Conservation (phyloP, 257 asterid genomes). For the Solanum ossicruentum region DNA sequence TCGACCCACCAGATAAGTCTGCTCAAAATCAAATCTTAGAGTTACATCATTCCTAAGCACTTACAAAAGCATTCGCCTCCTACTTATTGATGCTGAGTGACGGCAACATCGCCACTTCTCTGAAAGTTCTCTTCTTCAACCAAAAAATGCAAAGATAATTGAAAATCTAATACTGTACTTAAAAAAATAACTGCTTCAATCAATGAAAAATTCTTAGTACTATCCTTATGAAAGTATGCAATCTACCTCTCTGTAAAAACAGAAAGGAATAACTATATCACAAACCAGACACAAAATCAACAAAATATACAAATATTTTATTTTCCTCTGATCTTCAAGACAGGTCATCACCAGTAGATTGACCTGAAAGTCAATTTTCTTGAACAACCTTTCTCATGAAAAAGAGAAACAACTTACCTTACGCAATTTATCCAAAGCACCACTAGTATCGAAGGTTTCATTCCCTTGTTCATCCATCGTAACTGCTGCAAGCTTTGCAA, state of each 20-base stretch:
- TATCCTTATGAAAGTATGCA: neutral
- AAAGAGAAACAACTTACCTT: conserved; percentile 42
- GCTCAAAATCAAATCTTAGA: neutral
- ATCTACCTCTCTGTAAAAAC: neutral
- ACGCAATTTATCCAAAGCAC: conserved; percentile 94
- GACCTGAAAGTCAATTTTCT: neutral
- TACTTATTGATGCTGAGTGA: neutral
- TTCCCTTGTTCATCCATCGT: conserved; percentile 97
- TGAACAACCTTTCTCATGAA: neutral
- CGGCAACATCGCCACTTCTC: neutral
- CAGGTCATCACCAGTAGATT: neutral
- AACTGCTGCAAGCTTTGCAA: conserved; percentile 97
- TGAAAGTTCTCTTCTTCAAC: neutral
- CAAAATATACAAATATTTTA: neutral
- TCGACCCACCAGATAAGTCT: neutral
- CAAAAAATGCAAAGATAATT: neutral
- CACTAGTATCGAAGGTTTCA: conserved; percentile 97
- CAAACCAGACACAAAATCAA: neutral
- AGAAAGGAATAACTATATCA: neutral
- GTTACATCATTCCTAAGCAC: neutral
- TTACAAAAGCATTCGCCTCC: neutral
- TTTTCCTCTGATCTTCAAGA: neutral
- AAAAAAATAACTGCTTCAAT: neutral
- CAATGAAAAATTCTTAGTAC: neutral
- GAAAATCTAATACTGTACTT: neutral